Evolutionary conservation across 257 asterid genomes (phyloP).

Genomic region (Scutellaria minor): DNA sequence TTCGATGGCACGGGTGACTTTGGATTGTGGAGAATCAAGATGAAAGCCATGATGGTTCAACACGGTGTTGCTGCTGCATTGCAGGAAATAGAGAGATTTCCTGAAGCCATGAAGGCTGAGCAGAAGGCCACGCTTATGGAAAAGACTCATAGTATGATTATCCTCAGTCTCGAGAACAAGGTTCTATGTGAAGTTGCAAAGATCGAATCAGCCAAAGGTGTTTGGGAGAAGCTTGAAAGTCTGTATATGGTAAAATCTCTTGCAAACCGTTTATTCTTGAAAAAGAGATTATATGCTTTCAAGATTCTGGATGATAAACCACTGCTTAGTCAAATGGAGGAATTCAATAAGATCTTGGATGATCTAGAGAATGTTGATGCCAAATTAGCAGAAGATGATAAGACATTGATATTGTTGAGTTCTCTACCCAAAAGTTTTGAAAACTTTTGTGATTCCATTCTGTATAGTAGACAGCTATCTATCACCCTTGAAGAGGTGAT

Average conservation of each 20-base stretch:
- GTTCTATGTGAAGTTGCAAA: neutral
- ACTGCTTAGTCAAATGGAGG: neutral
- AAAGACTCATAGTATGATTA: too few relatives aligned
- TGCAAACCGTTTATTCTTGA: neutral
- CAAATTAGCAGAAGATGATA: neutral
- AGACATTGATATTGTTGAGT: neutral
- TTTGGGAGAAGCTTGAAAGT: neutral
- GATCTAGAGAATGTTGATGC: neutral
- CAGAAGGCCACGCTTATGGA: neutral
- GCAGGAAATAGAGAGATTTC: neutral
- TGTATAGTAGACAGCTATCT: neutral
- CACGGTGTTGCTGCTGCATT: neutral
- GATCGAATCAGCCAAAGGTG: fast-evolving
- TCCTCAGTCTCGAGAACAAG: too few relatives aligned
- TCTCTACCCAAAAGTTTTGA: neutral
- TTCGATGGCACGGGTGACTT: neutral
- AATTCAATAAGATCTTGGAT: neutral
- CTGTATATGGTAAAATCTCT: neutral
- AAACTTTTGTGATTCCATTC: neutral
- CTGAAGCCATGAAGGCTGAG: neutral
- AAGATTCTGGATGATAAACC: neutral
- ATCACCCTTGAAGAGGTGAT: neutral
- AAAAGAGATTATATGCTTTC: neutral
- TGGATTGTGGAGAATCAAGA: neutral
- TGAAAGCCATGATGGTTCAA: neutral